Evolutionary conservation across 345 rosid species (phyloP).

Genomic region (Eucalyptus paniculata): DNA sequence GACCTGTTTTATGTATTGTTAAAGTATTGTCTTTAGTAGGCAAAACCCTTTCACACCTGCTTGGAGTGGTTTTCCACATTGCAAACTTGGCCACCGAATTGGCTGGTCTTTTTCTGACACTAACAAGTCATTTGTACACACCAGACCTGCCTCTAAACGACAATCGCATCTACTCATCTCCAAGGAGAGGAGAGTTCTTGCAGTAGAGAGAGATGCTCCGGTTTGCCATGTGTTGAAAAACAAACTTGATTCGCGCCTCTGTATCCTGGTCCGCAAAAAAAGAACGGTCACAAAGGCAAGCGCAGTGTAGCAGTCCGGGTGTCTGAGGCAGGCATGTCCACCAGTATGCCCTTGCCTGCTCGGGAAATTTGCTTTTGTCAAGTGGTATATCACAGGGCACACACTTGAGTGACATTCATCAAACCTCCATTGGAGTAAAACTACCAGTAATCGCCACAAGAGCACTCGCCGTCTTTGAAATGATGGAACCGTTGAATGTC

Average conservation of each 20-base stretch:
- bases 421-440: background rate
- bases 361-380: background rate
- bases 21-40: background rate
- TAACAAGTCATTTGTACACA: background rate
- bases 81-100: background rate
- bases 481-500: constrained; percentile 93
- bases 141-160: background rate
- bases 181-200: background rate
- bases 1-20: background rate
- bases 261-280: background rate
- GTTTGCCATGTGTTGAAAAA: background rate
- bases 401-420: background rate
- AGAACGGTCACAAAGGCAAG: background rate
- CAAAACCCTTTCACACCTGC: background rate
- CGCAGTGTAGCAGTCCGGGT: background rate
- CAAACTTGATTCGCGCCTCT: background rate
- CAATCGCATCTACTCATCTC: background rate
- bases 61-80: background rate
- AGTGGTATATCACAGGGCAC: background rate
- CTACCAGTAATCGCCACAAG: constrained; percentile 86
- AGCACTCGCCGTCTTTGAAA: constrained; percentile 66
- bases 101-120: background rate
- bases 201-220: background rate
- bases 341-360: background rate
- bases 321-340: background rate